Evolutionary conservation across 306 rosid genomes (phyloP), one percentile per base, ranked within the genome.

Genomic region (Begonia fuchsioides): DNA sequence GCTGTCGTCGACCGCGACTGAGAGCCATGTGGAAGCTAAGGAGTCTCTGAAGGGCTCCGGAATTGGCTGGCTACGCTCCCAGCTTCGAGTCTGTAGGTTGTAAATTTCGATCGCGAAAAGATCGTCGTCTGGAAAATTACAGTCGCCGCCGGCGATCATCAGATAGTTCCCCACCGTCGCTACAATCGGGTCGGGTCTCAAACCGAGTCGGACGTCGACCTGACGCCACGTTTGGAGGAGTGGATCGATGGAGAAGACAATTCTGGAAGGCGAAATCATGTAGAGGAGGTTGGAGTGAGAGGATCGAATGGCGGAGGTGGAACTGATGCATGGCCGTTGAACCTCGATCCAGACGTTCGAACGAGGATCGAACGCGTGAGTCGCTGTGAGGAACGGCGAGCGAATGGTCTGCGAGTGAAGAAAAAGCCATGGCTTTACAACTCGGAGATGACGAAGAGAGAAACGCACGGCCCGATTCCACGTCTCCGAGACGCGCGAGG

Each of bases 281-380:
- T 62, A 86, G 62, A 78, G 78, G 17, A 86, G 55, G 2, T 54
- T 13, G 3, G 95, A 81, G 55, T 78, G 71, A 0, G 95, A 73
- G 17, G 88, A 78, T n/a, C 80, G 72, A 51, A 86, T 59, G 46
- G 68, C 13, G 6, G 93, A 63, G 50, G 63, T 2, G 55, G 52
- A 43, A 2, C 51, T 17, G 56, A 61, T 46, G 41, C 70, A 51
- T 12, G 76, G 68, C 9, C 19, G 40, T 17, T 6, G 58, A 15
- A 71, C 54, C 43, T 59, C 35, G 7, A 86, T 0, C 95, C 95
- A 81, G 10, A 51, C 68, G 57, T 47, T 61, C 1, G 95, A 81
- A 47, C 76, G 80, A 5, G 93, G 82, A 54, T 86, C 95, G 58
- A 76, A 86, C 1, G 85, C 93, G 53, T 71, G 82, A 1, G 74